phyloP scores from a whole-genome alignment of 441 rosid species.

The Jatropha multifida region DNA sequence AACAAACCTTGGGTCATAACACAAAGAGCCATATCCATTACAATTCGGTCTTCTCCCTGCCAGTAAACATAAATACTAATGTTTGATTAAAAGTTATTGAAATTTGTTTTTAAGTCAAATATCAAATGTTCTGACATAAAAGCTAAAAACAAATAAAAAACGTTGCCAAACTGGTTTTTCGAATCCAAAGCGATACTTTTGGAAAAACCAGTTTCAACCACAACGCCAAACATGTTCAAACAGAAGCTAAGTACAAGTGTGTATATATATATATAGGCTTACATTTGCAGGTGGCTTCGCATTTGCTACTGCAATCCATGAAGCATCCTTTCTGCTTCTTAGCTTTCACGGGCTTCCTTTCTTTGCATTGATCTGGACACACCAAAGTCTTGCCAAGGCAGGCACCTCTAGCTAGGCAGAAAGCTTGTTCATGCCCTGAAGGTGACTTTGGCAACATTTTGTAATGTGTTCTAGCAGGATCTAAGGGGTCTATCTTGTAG shows the following conservation, averaged over 20 bases:
- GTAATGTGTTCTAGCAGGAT: constrained; percentile 42
- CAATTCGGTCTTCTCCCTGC: constrained; percentile 73
- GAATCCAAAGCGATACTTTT: too few species aligned
- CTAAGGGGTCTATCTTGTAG: constrained; percentile 21
- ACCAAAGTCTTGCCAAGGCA: constrained; percentile 46
- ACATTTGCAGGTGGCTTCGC: constrained; percentile 94
- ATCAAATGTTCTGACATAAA: too few species aligned
- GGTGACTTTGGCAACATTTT: background rate
- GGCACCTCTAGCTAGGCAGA: constrained; percentile 48
- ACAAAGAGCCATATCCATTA: constrained; percentile 70
- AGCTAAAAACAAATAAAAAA: too few species aligned
- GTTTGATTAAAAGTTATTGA: too few species aligned
- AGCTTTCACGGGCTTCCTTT: constrained; percentile 52
- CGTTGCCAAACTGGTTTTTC: too few species aligned
- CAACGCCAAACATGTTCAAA: background rate
- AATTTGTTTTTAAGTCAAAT: too few species aligned
- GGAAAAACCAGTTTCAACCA: too few species aligned
- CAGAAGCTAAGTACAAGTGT: background rate
- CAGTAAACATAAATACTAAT: background rate
- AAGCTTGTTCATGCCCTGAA: constrained; percentile 53
- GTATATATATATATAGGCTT: constrained; percentile 26
- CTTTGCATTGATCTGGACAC: constrained; percentile 63
- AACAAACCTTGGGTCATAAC: constrained; percentile 80
- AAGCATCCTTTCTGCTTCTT: constrained; percentile 58
- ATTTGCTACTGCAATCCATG: constrained; percentile 74